A percentile compares a stretch with the other conserved stretches of the same genome.
Evolutionary conservation across 768 basidiomycete genomes (phyloP).

Genomic region (Boletus reticuloceps): DNA sequence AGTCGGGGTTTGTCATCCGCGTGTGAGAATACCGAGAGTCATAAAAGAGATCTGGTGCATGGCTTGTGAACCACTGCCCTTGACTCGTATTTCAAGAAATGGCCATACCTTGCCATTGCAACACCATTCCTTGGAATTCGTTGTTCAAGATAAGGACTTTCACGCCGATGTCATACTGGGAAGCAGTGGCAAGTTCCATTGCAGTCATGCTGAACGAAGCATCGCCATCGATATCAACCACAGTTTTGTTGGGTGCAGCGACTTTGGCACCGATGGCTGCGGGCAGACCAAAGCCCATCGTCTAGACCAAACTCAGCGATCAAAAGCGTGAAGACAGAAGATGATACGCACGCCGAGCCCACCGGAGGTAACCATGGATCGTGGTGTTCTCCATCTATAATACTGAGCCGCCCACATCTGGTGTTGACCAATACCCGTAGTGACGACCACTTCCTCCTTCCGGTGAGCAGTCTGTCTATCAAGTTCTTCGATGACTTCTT

Average conservation of each 20-base stretch:
- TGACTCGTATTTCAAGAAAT: background rate
- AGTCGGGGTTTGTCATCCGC: constrained; percentile 93
- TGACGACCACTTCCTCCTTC: constrained; percentile 84
- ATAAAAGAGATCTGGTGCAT: constrained; percentile 81
- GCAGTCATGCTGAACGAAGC: constrained; percentile 99
- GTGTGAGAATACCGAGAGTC: constrained; percentile 97
- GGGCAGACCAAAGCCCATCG: constrained; percentile 98
- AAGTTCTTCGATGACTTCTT: constrained; percentile 94
- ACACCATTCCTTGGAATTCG: constrained; percentile 98
- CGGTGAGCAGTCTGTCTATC: constrained; percentile 72
- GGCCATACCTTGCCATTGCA: constrained; percentile 92
- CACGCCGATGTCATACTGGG: constrained; percentile 89
- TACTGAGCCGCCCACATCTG: constrained; percentile 99
- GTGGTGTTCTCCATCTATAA: constrained; percentile 87
- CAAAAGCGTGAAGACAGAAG: background rate
- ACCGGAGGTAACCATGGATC: constrained; percentile 88
- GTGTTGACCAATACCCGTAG: constrained; percentile 98
- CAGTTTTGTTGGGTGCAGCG: constrained; percentile 88
- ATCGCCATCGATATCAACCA: constrained; percentile 96
- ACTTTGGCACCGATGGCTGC: constrained; percentile 97
- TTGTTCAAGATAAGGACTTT: constrained; percentile 94
- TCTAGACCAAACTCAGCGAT: constrained; percentile 43
- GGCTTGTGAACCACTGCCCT: background rate
- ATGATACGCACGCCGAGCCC: constrained; percentile 77
- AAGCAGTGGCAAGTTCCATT: constrained; percentile 96